Base-by-base conservation (phyloP, 345 rosid genomes). In the Brassica incana region DNA sequence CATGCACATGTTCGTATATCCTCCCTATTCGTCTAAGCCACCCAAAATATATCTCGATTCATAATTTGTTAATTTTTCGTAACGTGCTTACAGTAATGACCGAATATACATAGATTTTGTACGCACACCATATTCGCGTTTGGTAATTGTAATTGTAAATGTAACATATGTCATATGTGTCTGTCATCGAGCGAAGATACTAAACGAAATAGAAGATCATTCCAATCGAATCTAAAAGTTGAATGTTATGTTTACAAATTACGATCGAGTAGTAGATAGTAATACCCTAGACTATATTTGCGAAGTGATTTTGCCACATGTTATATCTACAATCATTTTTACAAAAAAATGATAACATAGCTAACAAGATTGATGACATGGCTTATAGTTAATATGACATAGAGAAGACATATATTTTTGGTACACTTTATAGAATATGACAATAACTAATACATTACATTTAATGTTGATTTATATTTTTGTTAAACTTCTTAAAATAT, bases 1-100 rank as follows among this genome's bases (percentile, higher is more conserved):
- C 75, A 74, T 75, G 79, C 79, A 80, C 83, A 80, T 80, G 83
- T 64, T 74, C 65, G 63, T 69, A 74, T 74, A 50, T 74, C 75
- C 20, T 62, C 71, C 6, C 83, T 74, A 74, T 67, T 61, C 79
- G 5, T 64, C 58, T 79, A 79, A 16, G 15, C 68, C 69, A 73
- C 68, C 6, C 73, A 66, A 56, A 38, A 15, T 65, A 6, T 54
- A 72, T 40, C 72, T 16, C 67, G 11, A 27, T 38, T 29, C 20
- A 62, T 6, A 10, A 6, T 6, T 63, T 30, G 7, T 60, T 7
- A 35, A 1, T 11, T 43, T 6, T n/a, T 4, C 30, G 59, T 0
- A 61, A 18, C 30, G 14, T 63, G 1, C 15, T 35, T 15, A 69
- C 18, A 29, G 40, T 43, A 58, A 36, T 40, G 45, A 38, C 11